phyloP scores from a whole-genome alignment of 2,329 filamentous ascomycete species.

The Tolypocladium inflatum region DNA sequence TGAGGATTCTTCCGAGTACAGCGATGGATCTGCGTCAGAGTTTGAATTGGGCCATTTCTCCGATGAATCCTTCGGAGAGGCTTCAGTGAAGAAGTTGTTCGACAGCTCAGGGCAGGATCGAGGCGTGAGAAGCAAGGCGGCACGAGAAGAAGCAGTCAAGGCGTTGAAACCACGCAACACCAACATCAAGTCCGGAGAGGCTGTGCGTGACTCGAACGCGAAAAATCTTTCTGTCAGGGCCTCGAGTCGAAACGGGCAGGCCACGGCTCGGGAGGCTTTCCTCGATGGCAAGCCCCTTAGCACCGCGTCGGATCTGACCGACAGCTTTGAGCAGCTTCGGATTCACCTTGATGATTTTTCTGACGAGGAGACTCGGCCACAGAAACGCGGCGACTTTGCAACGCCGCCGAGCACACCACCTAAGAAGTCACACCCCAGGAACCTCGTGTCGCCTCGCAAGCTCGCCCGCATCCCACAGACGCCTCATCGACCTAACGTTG shows the following conservation, averaged over 20 bases:
- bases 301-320: not conserved
- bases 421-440: constrained; percentile 10
- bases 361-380: not conserved
- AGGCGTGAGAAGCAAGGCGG: not conserved
- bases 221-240: not conserved
- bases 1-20: constrained; percentile 9
- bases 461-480: constrained; percentile 37
- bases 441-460: constrained; percentile 21
- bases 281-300: not conserved
- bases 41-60: constrained; percentile 6
- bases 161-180: not conserved
- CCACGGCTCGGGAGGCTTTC: not conserved
- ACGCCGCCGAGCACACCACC: constrained; percentile 9
- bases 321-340: not conserved
- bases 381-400: constrained; percentile 3
- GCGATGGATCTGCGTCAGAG: constrained; percentile 8
- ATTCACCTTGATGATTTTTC: not conserved
- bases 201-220: not conserved
- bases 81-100: not conserved
- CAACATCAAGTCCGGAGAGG: not conserved
- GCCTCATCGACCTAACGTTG: constrained; percentile 42
- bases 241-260: not conserved
- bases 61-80: not conserved
- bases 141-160: not conserved
- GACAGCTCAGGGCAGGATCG: not conserved